phyloP scores from a whole-genome alignment of 768 basidiomycete genomes.

The Cantharellus anzutake region DNA sequence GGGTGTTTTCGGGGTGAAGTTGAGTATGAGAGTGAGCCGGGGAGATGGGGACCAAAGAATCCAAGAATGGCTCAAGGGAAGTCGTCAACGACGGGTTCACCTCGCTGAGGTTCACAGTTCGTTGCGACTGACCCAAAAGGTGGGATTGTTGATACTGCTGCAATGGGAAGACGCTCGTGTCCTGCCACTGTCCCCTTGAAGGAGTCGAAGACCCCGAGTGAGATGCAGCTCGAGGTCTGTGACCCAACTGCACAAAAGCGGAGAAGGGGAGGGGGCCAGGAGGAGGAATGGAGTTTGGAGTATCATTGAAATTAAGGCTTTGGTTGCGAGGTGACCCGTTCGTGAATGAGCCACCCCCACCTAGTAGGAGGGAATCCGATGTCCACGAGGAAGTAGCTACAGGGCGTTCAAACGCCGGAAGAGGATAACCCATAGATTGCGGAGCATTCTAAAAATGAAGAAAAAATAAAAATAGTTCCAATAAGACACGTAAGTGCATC shows the following conservation, averaged over 20 bases:
- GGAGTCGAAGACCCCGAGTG: background rate
- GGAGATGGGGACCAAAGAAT: background rate
- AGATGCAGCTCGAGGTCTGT: constrained; percentile 1
- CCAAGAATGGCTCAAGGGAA: background rate
- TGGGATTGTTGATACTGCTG: background rate
- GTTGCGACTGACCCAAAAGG: background rate
- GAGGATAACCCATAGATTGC: too few relatives aligned
- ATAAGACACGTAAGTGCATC: too few relatives aligned
- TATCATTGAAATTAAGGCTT: constrained; percentile 28
- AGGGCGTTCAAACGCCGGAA: constrained; percentile 21
- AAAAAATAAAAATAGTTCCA: too few relatives aligned
- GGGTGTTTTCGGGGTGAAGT: background rate
- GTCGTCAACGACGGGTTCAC: background rate
- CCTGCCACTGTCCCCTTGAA: background rate
- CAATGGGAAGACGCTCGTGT: background rate
- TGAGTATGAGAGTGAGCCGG: background rate
- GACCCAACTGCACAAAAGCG: constrained; percentile 16
- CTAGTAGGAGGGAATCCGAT: constrained; percentile 14
- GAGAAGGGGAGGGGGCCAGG: constrained; percentile 14
- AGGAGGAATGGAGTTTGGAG: background rate
- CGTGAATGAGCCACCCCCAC: background rate
- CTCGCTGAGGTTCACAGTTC: background rate
- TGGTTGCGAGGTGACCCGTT: constrained; percentile 20
- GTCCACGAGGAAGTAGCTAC: constrained; percentile 31
- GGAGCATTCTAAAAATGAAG: too few relatives aligned